Conservation (phyloP, 805 yeast genomes). For the Spathaspora sp. region DNA sequence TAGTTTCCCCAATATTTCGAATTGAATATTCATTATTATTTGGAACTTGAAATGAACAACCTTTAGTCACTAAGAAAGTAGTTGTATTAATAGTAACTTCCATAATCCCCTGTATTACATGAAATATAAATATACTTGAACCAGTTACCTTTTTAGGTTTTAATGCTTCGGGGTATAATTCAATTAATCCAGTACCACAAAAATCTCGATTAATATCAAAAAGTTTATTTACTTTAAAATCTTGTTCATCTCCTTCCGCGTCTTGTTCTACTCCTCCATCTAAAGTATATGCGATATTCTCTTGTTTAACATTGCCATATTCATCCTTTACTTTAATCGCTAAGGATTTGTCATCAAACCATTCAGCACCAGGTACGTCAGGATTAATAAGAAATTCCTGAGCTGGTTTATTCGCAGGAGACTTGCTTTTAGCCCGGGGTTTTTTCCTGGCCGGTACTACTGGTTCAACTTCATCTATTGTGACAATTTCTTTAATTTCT, state of each 20-base stretch:
- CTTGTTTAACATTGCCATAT: constrained; percentile 7
- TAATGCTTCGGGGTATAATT: constrained; percentile 57
- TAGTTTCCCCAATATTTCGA: constrained; percentile 53
- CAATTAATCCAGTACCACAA: constrained; percentile 72
- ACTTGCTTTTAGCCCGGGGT: not conserved
- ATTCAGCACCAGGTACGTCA: constrained; percentile 46
- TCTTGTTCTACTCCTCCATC: constrained; percentile 40
- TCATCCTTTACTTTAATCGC: constrained; percentile 50
- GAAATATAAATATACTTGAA: constrained; percentile 68
- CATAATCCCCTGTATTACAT: constrained; percentile 65
- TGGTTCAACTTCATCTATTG: constrained; percentile 32
- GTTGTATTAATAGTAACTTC: constrained; percentile 63
- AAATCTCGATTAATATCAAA: constrained; percentile 61
- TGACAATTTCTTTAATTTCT: constrained; percentile 56
- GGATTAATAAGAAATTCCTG: constrained; percentile 11
- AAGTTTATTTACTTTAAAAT: constrained; percentile 54
- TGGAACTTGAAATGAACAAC: constrained; percentile 82
- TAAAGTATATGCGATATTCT: constrained; percentile 63
- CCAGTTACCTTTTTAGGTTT: constrained; percentile 62
- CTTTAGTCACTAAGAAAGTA: constrained; percentile 58
- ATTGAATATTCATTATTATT: constrained; percentile 71
- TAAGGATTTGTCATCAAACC: constrained; percentile 44
- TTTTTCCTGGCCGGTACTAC: not conserved
- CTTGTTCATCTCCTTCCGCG: constrained; percentile 1
- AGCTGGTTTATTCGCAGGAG: not conserved